Evolutionary conservation across 148 eudicot genomes (phyloP), one percentile per base, ranked within the genome.

Genomic region (Silene conica): DNA sequence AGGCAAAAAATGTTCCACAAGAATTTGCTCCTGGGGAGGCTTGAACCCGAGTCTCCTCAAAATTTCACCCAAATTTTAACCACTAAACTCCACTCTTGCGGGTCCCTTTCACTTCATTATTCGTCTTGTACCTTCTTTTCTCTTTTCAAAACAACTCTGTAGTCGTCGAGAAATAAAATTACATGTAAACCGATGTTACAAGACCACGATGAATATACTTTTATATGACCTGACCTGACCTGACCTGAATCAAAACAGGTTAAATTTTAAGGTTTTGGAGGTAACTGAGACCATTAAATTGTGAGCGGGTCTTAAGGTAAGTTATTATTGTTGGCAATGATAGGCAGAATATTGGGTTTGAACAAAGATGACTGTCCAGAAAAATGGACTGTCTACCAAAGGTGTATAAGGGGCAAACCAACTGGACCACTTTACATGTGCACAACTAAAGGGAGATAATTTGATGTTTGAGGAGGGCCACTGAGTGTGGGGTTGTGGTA

Each of bases 401-500:
- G 54, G 34, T 28, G 31, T 23, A 34, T 41, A n/a, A 50, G 52
- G 10, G 54, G 70, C 45, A 67, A 67, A 43, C 70, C 46, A 41
- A 67, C 8, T 41, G 70, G 70, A 41, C 70, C 70, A 67, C 70
- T 45, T 67, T 45, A 67, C 70, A 67, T 67, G 70, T 45, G 55
- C 54, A 43, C 55, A 43, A 67, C 70, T 67, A 67, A 67, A 67
- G 70, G 11, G 22, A 67, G 54, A 41, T 67, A 8, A 67, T 67
- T 67, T 43, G 16, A 67, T 67, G 70, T 41, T 67, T 67, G 34
- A 62, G 3, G 31, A 21, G 68, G 46, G 38, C 20, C 31, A 1
- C 16, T 31, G n/a, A 2, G 5, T 18, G 68, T 64, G 68, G 68
- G 68, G 46, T 8, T 64, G 48, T 15, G 41, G 68, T 16, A 64